Evolutionary conservation across 179 eudicot genomes (phyloP).

Genomic region (Carnegiea gigantea): DNA sequence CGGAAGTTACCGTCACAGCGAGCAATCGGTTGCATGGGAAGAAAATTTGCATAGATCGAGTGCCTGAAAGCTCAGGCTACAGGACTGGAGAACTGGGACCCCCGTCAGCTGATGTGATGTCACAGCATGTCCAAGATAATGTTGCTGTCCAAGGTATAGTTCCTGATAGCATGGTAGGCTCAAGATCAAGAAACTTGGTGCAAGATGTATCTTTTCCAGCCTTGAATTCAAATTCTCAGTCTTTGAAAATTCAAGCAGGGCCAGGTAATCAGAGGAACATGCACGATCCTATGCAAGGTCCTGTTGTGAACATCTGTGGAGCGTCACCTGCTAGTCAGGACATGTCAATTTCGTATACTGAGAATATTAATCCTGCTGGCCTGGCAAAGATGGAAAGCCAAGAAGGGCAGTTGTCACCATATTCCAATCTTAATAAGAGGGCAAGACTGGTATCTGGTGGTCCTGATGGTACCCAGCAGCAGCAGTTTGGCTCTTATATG

Average conservation of each 20-base stretch:
- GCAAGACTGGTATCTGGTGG: conserved; percentile 44
- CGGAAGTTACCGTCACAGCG: conserved; percentile 58
- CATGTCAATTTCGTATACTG: conserved; percentile 46
- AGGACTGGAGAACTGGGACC: conserved; percentile 52
- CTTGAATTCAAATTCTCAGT: conserved; percentile 38
- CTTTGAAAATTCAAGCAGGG: conserved; percentile 51
- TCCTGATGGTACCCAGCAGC: conserved; percentile 58
- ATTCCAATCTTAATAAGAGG: conserved; percentile 53
- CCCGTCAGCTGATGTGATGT: conserved; percentile 35
- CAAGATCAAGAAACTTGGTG: conserved; percentile 36
- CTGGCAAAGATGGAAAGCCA: conserved; percentile 67
- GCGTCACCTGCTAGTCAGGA: conserved; percentile 59
- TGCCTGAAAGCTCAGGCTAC: conserved; percentile 61
- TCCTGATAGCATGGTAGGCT: conserved; percentile 36
- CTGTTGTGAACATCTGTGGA: conserved; percentile 39
- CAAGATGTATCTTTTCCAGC: conserved; percentile 40
- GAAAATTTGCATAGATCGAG: conserved; percentile 62
- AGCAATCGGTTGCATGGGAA: conserved; percentile 59
- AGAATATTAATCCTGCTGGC: conserved; percentile 39
- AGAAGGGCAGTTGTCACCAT: conserved; percentile 61
- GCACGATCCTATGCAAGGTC: conserved; percentile 55
- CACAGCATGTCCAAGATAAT: conserved; percentile 54
- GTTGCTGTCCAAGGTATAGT: conserved; percentile 45
- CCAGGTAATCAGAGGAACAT: conserved; percentile 47
- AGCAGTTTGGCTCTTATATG: conserved; percentile 48